Percentiles rank a stretch among this genome's conserved stretches.
Evolutionary conservation across 345 rosid species (phyloP).

Genomic region (Gossypium ekmanianum): DNA sequence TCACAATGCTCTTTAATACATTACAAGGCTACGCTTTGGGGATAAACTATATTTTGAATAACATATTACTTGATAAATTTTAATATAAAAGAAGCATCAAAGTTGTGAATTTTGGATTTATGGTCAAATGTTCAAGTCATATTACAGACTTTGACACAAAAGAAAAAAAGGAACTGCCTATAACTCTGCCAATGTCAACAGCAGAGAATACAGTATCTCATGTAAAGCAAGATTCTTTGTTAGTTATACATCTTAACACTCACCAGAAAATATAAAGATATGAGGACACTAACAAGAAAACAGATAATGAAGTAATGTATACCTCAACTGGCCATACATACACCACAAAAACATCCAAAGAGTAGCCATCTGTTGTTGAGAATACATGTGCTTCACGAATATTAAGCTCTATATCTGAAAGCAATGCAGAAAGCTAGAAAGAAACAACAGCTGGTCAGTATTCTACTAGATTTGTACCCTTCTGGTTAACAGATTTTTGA

Average conservation of each 20-base stretch:
- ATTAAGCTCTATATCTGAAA: conserved; percentile 70
- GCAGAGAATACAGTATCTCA: not conserved
- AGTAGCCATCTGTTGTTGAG: conserved; percentile 71
- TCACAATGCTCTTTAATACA: conserved; percentile 53
- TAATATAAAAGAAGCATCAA: conserved; percentile 1
- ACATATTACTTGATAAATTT: conserved; percentile 8
- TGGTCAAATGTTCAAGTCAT: not conserved
- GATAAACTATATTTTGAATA: conserved; percentile 13
- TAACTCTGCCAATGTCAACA: conserved; percentile 9
- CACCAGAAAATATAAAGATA: not conserved
- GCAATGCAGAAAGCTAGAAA: conserved; percentile 60
- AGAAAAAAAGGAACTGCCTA: conserved; percentile 17
- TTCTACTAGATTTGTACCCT: not conserved
- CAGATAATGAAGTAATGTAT: not conserved
- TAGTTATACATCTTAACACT: not conserved
- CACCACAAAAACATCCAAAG: conserved; percentile 20
- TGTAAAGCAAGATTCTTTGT: not conserved
- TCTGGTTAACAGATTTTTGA: not conserved
- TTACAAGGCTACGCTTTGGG: conserved; percentile 29
- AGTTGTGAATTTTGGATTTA: not conserved
- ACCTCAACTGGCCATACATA: conserved; percentile 12
- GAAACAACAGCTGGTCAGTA: not conserved
- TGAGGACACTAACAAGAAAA: not conserved
- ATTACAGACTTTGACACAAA: not conserved
- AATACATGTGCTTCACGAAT: conserved; percentile 85